Percentiles rank a stretch among this genome's conserved stretches.
phyloP scores from a whole-genome alignment of 441 rosid species.

The Erodium trifolium region DNA sequence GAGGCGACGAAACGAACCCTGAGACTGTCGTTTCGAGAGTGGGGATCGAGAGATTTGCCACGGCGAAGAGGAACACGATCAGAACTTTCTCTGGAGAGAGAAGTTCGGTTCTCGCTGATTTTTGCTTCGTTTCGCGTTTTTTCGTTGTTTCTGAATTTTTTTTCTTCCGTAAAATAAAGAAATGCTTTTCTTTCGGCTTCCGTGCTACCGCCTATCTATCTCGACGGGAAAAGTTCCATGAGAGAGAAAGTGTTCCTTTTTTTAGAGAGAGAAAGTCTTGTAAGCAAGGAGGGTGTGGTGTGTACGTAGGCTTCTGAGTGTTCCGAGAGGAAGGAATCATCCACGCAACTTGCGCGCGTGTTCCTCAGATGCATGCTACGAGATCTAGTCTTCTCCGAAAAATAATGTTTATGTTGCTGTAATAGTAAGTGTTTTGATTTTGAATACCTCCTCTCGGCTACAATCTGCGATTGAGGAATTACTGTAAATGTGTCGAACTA shows the following conservation, averaged over 20 bases:
- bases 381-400: background rate
- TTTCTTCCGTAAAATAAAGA: background rate
- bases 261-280: background rate
- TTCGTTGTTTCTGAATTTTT: too few species aligned
- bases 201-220: background rate
- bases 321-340: background rate
- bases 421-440: too few species aligned
- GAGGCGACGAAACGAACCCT: constrained; percentile 19
- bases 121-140: background rate
- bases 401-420: background rate
- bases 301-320: background rate
- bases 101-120: background rate
- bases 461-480: too few species aligned
- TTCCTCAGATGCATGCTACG: too few species aligned
- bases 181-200: background rate
- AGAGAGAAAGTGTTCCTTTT: background rate
- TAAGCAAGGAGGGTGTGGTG: background rate
- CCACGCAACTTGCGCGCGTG: background rate
- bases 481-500: too few species aligned
- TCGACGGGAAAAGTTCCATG: background rate
- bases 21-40: too few species aligned
- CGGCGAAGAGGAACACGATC: constrained; percentile 35
- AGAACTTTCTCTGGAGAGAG: constrained; percentile 6
- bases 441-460: too few species aligned
- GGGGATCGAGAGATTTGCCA: constrained; percentile 33